A percentile compares a stretch with the other conserved stretches of the same genome.
phyloP scores from a whole-genome alignment of 2,329 filamentous ascomycete genomes.

The Ophiostoma populinum region DNA sequence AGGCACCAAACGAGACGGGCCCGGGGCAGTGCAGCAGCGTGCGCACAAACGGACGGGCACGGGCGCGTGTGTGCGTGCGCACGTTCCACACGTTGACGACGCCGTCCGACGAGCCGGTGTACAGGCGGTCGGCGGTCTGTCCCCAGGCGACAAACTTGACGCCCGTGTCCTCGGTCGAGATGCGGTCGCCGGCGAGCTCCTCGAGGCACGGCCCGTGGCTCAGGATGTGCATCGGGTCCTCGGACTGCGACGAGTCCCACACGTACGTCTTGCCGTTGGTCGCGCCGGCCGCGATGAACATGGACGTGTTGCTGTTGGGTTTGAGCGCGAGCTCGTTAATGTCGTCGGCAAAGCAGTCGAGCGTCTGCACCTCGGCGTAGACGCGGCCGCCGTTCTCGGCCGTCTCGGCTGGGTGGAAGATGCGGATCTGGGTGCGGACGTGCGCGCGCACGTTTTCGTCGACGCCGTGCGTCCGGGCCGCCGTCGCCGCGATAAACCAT shows the following conservation, averaged over 20 bases:
- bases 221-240: conserved; percentile 37
- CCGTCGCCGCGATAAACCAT: conserved; percentile 40
- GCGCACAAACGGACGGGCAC: conserved; percentile 27
- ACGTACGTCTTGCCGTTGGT: conserved; percentile 45
- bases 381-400: conserved; percentile 16
- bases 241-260: conserved; percentile 41
- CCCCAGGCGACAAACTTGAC: conserved; percentile 50
- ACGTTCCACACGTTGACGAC: conserved; percentile 47
- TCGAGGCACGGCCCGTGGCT: conserved; percentile 29
- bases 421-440: conserved; percentile 30
- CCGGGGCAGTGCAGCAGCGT: conserved; percentile 36
- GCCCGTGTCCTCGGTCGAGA: conserved; percentile 34
- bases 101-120: conserved; percentile 47
- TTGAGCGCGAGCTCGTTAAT: conserved; percentile 43
- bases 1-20: conserved; percentile 39
- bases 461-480: conserved; percentile 28
- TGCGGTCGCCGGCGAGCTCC: conserved; percentile 10
- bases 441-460: conserved; percentile 30
- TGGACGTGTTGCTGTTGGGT: conserved; percentile 11
- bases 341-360: conserved; percentile 42
- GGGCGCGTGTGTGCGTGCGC: conserved; percentile 18
- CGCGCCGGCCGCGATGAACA: conserved; percentile 39
- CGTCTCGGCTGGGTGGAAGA: conserved; percentile 25
- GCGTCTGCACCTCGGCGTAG: conserved; percentile 31
- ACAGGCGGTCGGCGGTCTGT: conserved; percentile 36